phyloP scores from a whole-genome alignment of 495 filamentous ascomycete genomes.

The Lasiosphaeria hispida region DNA sequence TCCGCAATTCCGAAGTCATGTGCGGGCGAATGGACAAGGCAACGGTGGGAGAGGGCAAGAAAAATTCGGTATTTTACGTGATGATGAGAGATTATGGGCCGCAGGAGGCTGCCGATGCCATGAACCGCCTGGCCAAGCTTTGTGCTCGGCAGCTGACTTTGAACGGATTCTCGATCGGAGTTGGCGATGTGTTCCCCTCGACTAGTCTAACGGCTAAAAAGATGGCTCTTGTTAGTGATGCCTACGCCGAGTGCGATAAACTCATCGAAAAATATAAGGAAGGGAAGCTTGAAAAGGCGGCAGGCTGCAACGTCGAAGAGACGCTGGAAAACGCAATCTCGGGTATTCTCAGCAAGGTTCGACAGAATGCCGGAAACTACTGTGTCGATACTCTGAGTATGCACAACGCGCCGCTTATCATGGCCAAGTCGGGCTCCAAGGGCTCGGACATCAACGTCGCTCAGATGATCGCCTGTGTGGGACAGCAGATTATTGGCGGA shows the following conservation, averaged over 20 bases:
- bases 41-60: constrained; percentile 92
- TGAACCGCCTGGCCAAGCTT: constrained; percentile 91
- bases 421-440: constrained; percentile 96
- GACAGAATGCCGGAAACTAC: constrained; percentile 83
- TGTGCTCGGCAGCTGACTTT: constrained; percentile 86
- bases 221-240: constrained; percentile 67
- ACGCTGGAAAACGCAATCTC: constrained; percentile 90
- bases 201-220: constrained; percentile 65
- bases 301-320: constrained; percentile 86
- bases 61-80: constrained; percentile 95
- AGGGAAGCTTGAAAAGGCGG: constrained; percentile 74
- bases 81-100: constrained; percentile 93
- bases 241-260: constrained; percentile 78
- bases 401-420: constrained; percentile 91
- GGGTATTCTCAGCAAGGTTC: constrained; percentile 85
- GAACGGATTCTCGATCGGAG: constrained; percentile 93
- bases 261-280: constrained; percentile 78
- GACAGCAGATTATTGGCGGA: constrained; percentile 94
- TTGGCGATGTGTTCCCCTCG: constrained; percentile 87
- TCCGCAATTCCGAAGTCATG: constrained; percentile 97
- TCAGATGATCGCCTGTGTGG: constrained; percentile 96
- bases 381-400: constrained; percentile 87
- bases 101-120: constrained; percentile 80
- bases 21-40: constrained; percentile 98
- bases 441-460: constrained; percentile 96